These are phyloP conservation scores for Liriodendron chinense DNA, from an alignment of 164 flowering plant genomes.

Conservation along the genomic window DNA sequence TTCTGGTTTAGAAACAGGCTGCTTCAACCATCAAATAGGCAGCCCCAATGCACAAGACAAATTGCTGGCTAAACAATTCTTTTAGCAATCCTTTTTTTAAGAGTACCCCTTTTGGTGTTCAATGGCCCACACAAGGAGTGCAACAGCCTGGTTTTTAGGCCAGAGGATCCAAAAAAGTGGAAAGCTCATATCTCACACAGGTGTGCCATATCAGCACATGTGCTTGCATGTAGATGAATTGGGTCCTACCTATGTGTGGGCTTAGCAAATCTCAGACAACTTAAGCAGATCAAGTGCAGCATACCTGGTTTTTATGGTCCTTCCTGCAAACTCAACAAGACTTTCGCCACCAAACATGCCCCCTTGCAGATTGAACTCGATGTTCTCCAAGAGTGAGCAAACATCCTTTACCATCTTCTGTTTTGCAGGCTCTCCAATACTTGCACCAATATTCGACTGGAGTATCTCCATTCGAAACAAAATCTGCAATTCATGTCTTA, in stretches of 20 bases:
- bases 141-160: too few relatives aligned
- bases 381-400: slow-evolving; percentile 63
- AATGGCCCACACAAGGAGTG: too few relatives aligned
- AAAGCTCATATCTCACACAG: too few relatives aligned
- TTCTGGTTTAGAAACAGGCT: too few relatives aligned
- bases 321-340: slow-evolving; percentile 65
- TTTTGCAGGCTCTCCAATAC: slow-evolving; percentile 41
- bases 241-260: not conserved
- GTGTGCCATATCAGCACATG: too few relatives aligned
- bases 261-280: not conserved
- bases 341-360: slow-evolving; percentile 83
- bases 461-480: slow-evolving; percentile 92
- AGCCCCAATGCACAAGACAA: too few relatives aligned
- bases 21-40: too few relatives aligned
- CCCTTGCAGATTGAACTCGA: slow-evolving; percentile 69
- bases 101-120: too few relatives aligned
- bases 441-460: slow-evolving; percentile 43
- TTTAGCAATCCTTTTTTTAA: too few relatives aligned
- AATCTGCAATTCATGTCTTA: slow-evolving; percentile 86
- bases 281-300: not conserved
- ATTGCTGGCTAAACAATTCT: too few relatives aligned
- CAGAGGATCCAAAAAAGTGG: too few relatives aligned
- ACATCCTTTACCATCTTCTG: slow-evolving; percentile 79
- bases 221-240: too few relatives aligned
- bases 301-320: slow-evolving; percentile 71